Conservation (phyloP, 441 rosid genomes). For the Populus hybrid region DNA sequence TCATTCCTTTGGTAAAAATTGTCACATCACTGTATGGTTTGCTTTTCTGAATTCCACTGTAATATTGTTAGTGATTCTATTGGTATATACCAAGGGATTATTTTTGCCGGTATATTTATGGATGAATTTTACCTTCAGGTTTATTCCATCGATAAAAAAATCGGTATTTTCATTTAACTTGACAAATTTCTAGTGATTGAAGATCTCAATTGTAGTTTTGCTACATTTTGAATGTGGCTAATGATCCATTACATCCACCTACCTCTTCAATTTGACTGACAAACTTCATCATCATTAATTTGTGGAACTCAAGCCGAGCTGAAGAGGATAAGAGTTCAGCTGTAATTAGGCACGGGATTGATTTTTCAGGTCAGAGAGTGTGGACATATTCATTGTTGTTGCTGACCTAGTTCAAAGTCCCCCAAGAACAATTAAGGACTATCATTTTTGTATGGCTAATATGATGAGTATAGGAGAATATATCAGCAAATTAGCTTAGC, state of each 20-base stretch:
- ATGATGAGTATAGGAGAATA: not conserved
- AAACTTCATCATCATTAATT: too few relatives aligned
- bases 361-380: not conserved
- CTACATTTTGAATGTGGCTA: not conserved
- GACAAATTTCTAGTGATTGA: too few relatives aligned
- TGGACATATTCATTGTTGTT: conserved; percentile 30
- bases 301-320: not conserved
- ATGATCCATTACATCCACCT: not conserved
- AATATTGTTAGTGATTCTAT: too few relatives aligned
- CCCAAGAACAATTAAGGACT: not conserved
- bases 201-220: too few relatives aligned
- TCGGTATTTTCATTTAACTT: too few relatives aligned
- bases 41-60: too few relatives aligned
- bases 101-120: too few relatives aligned
- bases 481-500: not conserved
- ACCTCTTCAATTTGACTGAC: not conserved
- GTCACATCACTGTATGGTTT: too few relatives aligned
- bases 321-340: not conserved
- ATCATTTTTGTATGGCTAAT: conserved; percentile 16
- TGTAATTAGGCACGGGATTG: conserved; percentile 14
- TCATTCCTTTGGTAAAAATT: too few relatives aligned
- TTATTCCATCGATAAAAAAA: too few relatives aligned
- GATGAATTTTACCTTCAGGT: too few relatives aligned
- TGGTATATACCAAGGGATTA: too few relatives aligned
- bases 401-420: conserved; percentile 17